A percentile compares a stretch with the other conserved stretches of the same genome.
phyloP scores from a whole-genome alignment of 2,329 filamentous ascomycete genomes.

The Phyllosticta paracitricarpa region DNA sequence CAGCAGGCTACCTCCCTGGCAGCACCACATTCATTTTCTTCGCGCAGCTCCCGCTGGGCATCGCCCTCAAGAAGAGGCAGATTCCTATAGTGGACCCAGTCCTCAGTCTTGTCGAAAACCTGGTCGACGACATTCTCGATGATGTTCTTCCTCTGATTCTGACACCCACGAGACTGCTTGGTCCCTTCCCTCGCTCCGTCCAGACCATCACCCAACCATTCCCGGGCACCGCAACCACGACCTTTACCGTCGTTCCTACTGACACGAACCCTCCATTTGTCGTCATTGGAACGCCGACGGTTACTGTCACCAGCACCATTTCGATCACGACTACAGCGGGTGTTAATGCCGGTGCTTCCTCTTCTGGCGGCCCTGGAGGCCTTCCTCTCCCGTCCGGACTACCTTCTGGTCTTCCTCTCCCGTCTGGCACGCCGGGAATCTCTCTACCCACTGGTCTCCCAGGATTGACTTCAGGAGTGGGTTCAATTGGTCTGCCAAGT shows the following conservation, averaged over 20 bases:
- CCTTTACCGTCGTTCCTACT: background rate
- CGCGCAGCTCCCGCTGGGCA: background rate
- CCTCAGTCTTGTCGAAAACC: background rate
- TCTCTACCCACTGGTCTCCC: background rate
- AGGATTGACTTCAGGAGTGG: background rate
- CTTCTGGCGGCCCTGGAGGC: background rate
- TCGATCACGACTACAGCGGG: background rate
- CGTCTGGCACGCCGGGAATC: too few relatives aligned
- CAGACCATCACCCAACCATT: background rate
- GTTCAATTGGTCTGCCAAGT: background rate
- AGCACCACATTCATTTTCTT: background rate
- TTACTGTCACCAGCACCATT: background rate
- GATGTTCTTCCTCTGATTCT: background rate
- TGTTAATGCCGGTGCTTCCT: background rate
- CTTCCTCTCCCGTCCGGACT: background rate
- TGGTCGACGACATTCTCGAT: background rate
- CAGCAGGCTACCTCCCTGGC: background rate
- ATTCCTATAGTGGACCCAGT: background rate
- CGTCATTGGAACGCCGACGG: background rate
- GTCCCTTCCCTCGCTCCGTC: background rate
- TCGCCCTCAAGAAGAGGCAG: background rate
- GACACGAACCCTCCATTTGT: background rate
- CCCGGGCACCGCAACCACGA: background rate
- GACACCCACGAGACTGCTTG: background rate
- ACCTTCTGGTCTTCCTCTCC: background rate